Evolutionary conservation across 108 stramenopile species (phyloP).

Genomic region (Tribonema minus): DNA sequence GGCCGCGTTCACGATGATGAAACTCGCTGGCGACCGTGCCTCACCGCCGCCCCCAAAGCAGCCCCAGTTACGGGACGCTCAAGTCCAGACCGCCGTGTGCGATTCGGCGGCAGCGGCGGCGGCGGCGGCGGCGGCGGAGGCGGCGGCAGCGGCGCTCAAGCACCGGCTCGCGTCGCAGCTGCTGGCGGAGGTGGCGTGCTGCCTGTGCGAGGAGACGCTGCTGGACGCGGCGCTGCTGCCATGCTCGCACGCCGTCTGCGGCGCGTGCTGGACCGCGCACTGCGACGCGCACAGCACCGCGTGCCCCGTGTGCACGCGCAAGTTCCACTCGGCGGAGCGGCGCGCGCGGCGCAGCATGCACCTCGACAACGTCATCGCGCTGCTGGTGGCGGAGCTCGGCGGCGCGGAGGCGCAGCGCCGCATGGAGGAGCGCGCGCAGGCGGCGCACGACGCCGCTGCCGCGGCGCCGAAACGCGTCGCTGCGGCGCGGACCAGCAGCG

Average conservation of each 20-base stretch:
- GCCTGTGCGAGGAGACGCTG: slow-evolving; percentile 17
- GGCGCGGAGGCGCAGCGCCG: slow-evolving; percentile 14
- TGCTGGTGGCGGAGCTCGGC: neutral
- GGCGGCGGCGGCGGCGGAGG: no score
- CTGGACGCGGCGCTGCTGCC: slow-evolving; percentile 10
- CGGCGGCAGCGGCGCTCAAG: no score
- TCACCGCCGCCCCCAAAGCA: no score
- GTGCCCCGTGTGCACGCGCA: slow-evolving; percentile 27
- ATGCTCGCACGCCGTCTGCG: slow-evolving; percentile 18
- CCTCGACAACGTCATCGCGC: slow-evolving; percentile 4
- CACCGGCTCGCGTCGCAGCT: no score
- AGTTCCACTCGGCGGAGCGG: slow-evolving; percentile 18
- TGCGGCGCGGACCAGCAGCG: neutral
- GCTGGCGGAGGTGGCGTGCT: slow-evolving; percentile 1
- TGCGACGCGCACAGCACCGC: neutral
- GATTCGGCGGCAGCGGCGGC: no score
- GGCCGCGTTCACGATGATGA: no score
- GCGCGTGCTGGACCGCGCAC: slow-evolving; percentile 6
- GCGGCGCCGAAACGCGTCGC: neutral
- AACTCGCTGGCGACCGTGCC: no score
- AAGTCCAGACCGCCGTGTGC: no score
- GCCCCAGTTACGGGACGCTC: no score
- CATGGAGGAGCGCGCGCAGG: slow-evolving; percentile 71
- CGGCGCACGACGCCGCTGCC: slow-evolving; percentile 73
- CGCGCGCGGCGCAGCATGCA: slow-evolving; percentile 2